A percentile compares a stretch with the other conserved stretches of the same genome.
These are phyloP conservation scores for Penicillium sp. DNA, from an alignment of 2,329 filamentous ascomycete species.

Conservation along the genomic window DNA sequence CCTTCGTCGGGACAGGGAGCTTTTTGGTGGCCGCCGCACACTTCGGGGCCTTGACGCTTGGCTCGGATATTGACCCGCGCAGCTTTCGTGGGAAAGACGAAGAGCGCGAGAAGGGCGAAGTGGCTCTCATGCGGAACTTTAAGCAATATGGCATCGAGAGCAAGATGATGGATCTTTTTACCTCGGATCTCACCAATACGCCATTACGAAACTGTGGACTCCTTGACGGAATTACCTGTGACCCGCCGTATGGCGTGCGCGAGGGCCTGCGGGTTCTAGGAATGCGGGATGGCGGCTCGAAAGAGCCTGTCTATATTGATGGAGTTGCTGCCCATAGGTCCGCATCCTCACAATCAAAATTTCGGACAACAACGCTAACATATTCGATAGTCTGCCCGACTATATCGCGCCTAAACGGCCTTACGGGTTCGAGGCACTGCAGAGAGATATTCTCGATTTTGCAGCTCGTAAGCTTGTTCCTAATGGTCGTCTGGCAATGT, in stretches of 20 bases:
- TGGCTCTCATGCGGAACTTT: constrained; percentile 71
- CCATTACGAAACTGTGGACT: constrained; percentile 67
- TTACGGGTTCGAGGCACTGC: constrained; percentile 88
- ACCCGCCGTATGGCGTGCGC: constrained; percentile 93
- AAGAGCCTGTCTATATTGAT: constrained; percentile 66
- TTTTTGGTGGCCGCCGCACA: constrained; percentile 89
- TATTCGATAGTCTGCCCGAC: constrained; percentile 56
- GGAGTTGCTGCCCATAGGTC: constrained; percentile 72
- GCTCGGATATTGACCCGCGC: constrained; percentile 91
- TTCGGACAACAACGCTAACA: background rate
- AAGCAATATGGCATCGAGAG: constrained; percentile 74
- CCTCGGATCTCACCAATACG: constrained; percentile 85
- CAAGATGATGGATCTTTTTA: constrained; percentile 76
- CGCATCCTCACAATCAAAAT: constrained; percentile 32
- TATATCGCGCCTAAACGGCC: constrained; percentile 89
- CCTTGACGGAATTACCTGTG: constrained; percentile 91
- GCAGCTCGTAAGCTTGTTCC: constrained; percentile 76
- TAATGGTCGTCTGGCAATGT: constrained; percentile 82
- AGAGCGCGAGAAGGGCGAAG: constrained; percentile 47
- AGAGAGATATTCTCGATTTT: constrained; percentile 87
- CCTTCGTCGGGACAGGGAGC: constrained; percentile 92
- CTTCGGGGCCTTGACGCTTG: constrained; percentile 81
- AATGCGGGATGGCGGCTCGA: constrained; percentile 62
- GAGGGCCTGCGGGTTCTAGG: constrained; percentile 91
- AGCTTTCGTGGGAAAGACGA: constrained; percentile 72